phyloP scores from a whole-genome alignment of 2,329 filamentous ascomycete genomes.

The Helotiales sp. region DNA sequence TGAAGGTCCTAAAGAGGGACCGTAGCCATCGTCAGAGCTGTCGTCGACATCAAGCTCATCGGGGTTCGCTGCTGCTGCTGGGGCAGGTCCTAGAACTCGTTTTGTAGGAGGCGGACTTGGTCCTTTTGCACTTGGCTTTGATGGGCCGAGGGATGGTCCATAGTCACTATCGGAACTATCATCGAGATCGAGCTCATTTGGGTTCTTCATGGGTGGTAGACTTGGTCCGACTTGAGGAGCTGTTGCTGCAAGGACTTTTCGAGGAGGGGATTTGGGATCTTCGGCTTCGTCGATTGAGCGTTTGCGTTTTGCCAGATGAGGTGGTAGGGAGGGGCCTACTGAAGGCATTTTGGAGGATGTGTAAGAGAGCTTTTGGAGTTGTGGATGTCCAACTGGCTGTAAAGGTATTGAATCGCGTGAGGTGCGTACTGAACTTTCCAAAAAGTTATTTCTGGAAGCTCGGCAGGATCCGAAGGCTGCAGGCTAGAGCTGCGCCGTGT shows the following conservation, averaged over 20 bases:
- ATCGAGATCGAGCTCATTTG: slow-evolving; percentile 49
- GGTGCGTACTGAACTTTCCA: neutral
- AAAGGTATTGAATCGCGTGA: neutral
- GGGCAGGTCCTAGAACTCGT: slow-evolving; percentile 27
- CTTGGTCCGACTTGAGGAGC: slow-evolving; percentile 27
- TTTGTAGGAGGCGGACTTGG: slow-evolving; percentile 27
- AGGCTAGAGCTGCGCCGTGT: slow-evolving; percentile 16
- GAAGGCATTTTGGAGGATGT: slow-evolving; percentile 29
- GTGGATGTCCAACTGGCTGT: too few species aligned
- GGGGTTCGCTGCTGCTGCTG: slow-evolving; percentile 40
- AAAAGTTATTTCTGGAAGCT: slow-evolving; percentile 5
- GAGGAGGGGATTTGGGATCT: slow-evolving; percentile 41
- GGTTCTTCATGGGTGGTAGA: slow-evolving; percentile 37
- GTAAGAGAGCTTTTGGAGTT: slow-evolving; percentile 1
- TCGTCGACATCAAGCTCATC: slow-evolving; percentile 48
- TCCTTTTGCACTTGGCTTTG: slow-evolving; percentile 3
- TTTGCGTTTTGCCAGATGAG: slow-evolving; percentile 65
- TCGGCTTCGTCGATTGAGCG: slow-evolving; percentile 47
- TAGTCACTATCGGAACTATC: slow-evolving; percentile 41
- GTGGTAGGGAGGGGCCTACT: slow-evolving; percentile 68
- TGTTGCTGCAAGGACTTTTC: slow-evolving; percentile 42
- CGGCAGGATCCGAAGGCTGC: slow-evolving; percentile 9
- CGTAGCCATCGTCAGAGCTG: slow-evolving; percentile 34
- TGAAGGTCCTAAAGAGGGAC: slow-evolving; percentile 32
- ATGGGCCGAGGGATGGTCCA: slow-evolving; percentile 22